Conservation (phyloP, 1,284 basidiomycete species). For the Fistulinella staudtii region DNA sequence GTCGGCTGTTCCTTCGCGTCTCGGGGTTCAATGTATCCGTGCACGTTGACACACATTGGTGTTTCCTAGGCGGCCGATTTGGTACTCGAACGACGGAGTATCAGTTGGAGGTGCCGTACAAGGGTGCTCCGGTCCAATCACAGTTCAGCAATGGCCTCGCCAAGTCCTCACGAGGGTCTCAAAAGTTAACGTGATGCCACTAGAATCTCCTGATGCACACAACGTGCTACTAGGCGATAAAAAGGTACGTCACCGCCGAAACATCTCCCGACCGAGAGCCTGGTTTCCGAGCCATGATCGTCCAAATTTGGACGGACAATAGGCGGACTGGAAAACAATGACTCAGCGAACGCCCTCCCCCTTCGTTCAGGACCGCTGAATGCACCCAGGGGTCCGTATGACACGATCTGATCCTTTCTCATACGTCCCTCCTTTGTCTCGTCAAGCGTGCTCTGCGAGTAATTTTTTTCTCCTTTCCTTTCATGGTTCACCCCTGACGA, state of each 20-base stretch:
- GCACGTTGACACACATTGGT: too few relatives aligned
- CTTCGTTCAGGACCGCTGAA: background rate
- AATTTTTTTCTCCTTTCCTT: conserved; percentile 5
- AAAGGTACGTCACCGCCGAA: conserved; percentile 8
- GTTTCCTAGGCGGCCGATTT: too few relatives aligned
- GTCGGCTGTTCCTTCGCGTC: too few relatives aligned
- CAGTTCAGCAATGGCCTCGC: too few relatives aligned
- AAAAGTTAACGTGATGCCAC: too few relatives aligned
- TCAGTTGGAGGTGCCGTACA: too few relatives aligned
- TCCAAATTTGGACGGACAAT: conserved; percentile 21
- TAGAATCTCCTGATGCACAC: too few relatives aligned
- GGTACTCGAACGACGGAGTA: too few relatives aligned
- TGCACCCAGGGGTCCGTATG: background rate
- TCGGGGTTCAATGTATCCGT: too few relatives aligned
- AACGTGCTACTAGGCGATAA: conserved; percentile 9
- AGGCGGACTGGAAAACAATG: conserved; percentile 17
- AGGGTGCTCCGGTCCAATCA: too few relatives aligned
- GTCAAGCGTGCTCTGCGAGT: background rate
- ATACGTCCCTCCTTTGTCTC: conserved; percentile 18
- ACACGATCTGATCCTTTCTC: conserved; percentile 4
- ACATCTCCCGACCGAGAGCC: background rate
- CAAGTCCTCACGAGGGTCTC: too few relatives aligned
- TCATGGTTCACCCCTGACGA: conserved; percentile 12
- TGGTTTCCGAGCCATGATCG: conserved; percentile 9
- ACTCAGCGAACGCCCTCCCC: conserved; percentile 18